Conservation (phyloP, 2,329 filamentous ascomycete species). For the Fusarium acutatum region DNA sequence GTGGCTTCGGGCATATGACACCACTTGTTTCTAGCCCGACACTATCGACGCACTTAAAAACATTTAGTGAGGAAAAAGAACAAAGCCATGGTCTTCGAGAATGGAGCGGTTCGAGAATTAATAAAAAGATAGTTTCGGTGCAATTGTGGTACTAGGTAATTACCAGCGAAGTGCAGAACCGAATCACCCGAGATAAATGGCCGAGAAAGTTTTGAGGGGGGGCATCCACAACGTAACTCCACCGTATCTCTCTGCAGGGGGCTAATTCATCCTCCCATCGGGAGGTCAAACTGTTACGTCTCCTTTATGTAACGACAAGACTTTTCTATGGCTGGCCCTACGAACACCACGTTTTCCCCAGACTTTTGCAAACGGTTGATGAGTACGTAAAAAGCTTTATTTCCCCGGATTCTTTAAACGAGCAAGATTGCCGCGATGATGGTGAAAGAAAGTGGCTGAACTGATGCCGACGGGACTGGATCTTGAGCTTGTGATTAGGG, state of each 20-base stretch:
- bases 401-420: conserved; percentile 25
- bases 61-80: background rate
- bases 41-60: background rate
- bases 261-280: no score
- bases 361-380: conserved; percentile 9
- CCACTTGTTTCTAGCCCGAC: background rate
- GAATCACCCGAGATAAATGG: conserved; percentile 1
- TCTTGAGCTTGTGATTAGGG: conserved; percentile 33
- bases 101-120: background rate
- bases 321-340: conserved; percentile 32
- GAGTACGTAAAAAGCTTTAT: background rate
- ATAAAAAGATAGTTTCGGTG: background rate
- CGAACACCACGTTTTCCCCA: conserved; percentile 31
- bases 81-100: background rate
- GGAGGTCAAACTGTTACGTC: conserved; percentile 37
- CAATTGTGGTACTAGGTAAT: background rate
- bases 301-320: conserved; percentile 37
- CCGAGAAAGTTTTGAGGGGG: background rate
- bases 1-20: background rate
- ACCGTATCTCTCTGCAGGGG: background rate
- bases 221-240: background rate
- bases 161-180: background rate
- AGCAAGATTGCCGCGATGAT: background rate
- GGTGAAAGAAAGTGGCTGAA: background rate
- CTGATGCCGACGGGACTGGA: conserved; percentile 20